A percentile compares a stretch with the other conserved stretches of the same genome.
These are phyloP conservation scores for Phytophthora lateralis DNA, from an alignment of 352 stramenopile genomes.

Conservation along the genomic window DNA sequence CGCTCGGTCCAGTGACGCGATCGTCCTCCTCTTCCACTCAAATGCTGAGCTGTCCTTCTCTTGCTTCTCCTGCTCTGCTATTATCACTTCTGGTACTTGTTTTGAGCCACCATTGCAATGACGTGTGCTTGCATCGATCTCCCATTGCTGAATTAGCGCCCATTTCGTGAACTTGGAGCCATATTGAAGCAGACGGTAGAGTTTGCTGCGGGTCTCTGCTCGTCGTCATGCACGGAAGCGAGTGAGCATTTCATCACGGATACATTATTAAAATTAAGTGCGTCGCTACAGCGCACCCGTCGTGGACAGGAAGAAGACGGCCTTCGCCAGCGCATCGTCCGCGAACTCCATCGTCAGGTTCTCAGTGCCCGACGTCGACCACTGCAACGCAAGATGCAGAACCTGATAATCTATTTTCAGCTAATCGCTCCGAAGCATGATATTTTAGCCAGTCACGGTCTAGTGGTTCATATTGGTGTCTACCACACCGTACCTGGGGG, in stretches of 20 bases:
- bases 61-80: slow-evolving; percentile 3
- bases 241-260: background rate
- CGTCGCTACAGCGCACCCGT: slow-evolving; percentile 31
- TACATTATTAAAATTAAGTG: background rate
- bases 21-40: slow-evolving; percentile 27
- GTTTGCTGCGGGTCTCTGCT: slow-evolving; percentile 62
- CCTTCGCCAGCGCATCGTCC: slow-evolving; percentile 44
- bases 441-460: background rate
- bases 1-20: slow-evolving; percentile 36
- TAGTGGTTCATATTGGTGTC: background rate
- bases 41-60: background rate
- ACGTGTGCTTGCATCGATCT: slow-evolving; percentile 10
- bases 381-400: slow-evolving; percentile 4
- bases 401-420: slow-evolving; percentile 4
- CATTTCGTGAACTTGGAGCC: slow-evolving; percentile 59
- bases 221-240: slow-evolving; percentile 1
- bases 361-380: background rate
- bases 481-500: slow-evolving; percentile 1
- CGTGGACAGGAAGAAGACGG: slow-evolving; percentile 57
- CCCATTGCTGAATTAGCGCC: slow-evolving; percentile 39
- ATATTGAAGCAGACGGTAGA: slow-evolving; percentile 72
- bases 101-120: background rate
- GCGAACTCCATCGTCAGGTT: slow-evolving; percentile 18
- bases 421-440: too few relatives aligned
- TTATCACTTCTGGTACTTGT: background rate